Conservation (phyloP, 179 eudicot genomes). For the Spinacia oleracea region DNA sequence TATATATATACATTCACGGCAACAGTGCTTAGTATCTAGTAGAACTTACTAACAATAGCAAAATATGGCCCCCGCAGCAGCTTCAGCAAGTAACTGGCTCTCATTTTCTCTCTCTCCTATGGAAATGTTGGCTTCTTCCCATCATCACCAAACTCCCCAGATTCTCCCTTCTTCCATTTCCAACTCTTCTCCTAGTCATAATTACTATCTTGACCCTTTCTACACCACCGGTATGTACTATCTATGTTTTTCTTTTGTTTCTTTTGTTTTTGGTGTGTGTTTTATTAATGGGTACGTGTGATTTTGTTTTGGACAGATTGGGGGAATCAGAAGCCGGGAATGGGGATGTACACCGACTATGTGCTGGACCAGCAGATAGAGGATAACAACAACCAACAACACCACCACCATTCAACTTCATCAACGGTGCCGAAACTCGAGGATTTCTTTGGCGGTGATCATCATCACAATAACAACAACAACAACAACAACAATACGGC, state of each 20-base stretch:
- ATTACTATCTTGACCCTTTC: slow-evolving; percentile 56
- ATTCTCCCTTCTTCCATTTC: slow-evolving; percentile 23
- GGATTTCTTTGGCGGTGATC: slow-evolving; percentile 74
- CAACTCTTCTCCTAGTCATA: slow-evolving; percentile 38
- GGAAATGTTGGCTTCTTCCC: slow-evolving; percentile 62
- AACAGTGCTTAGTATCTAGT: no score
- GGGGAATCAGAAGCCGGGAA: slow-evolving; percentile 25
- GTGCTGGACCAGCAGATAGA: slow-evolving; percentile 18
- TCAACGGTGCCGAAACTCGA: slow-evolving; percentile 65
- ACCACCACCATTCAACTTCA: neutral
- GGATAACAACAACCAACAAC: neutral
- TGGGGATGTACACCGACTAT: slow-evolving; percentile 30
- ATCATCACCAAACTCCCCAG: slow-evolving; percentile 34
- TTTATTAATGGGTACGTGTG: neutral
- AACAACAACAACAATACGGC: slow-evolving; percentile 32
- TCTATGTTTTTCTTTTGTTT: neutral
- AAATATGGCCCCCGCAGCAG: slow-evolving; percentile 42
- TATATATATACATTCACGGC: neutral
- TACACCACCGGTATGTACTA: slow-evolving; percentile 44
- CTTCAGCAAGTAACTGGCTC: slow-evolving; percentile 46
- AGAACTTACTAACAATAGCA: no score
- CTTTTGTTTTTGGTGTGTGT: neutral
- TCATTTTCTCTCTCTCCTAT: slow-evolving; percentile 71
- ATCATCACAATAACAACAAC: slow-evolving; percentile 12
- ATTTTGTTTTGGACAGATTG: slow-evolving; percentile 27